phyloP scores from a whole-genome alignment of 2,329 filamentous ascomycete species.

The Hirsutella rhossiliensis region DNA sequence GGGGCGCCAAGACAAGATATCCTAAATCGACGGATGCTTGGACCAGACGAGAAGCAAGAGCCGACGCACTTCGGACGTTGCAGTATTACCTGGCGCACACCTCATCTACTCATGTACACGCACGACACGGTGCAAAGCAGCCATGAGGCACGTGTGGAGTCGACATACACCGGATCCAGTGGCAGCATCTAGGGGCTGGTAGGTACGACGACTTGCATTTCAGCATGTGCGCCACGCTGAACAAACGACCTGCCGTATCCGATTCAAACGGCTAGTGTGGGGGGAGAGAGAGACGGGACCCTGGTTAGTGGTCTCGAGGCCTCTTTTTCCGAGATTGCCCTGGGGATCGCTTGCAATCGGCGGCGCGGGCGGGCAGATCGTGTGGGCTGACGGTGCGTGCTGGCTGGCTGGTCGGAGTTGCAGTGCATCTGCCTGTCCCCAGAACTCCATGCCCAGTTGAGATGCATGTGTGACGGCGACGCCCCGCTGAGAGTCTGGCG shows the following conservation, averaged over 20 bases:
- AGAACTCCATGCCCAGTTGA: background rate
- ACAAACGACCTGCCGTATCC: too few relatives aligned
- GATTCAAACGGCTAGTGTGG: too few relatives aligned
- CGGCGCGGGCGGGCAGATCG: background rate
- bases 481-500: background rate
- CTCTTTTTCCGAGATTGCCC: background rate
- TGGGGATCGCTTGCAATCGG: background rate
- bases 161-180: background rate
- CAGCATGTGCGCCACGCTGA: too few relatives aligned
- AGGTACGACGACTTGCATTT: too few relatives aligned
- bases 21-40: background rate
- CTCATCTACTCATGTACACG: too few relatives aligned
- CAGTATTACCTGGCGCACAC: background rate
- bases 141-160: background rate
- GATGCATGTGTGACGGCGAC: background rate
- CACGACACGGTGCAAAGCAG: background rate
- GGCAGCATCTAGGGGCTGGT: too few relatives aligned
- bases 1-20: background rate
- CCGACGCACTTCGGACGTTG: background rate
- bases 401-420: background rate
- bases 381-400: background rate
- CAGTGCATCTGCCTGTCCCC: background rate
- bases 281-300: background rate
- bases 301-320: background rate
- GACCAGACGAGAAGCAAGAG: background rate